Evolutionary conservation across 345 rosid species (phyloP).

Genomic region (Eucalyptus grandis): DNA sequence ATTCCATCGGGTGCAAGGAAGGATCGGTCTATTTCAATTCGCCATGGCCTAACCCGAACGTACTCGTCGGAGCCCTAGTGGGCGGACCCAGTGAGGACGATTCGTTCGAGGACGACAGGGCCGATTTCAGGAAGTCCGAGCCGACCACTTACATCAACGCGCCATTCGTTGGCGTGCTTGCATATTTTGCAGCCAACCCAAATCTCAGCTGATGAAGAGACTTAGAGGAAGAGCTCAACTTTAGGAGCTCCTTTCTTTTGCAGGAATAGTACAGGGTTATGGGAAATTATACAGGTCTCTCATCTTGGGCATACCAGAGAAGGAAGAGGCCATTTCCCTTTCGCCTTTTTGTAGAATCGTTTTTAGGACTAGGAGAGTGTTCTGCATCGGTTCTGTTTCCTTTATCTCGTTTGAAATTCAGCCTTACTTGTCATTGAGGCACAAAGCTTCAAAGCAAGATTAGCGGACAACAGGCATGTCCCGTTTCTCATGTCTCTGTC

Average conservation of each 20-base stretch:
- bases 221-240: neutral
- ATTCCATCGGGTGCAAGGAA: slow-evolving; percentile 52
- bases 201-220: slow-evolving; percentile 1
- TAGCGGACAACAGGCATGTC: neutral
- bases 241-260: neutral
- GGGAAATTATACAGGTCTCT: slow-evolving; percentile 31
- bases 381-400: neutral
- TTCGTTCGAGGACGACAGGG: slow-evolving; percentile 47
- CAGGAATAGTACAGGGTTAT: slow-evolving; percentile 17
- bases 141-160: slow-evolving; percentile 96
- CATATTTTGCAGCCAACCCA: slow-evolving; percentile 83
- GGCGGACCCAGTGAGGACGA: slow-evolving; percentile 90
- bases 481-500: neutral
- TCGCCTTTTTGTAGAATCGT: neutral
- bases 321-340: slow-evolving; percentile 5
- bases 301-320: slow-evolving; percentile 13
- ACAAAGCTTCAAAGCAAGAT: neutral
- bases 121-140: slow-evolving; percentile 71
- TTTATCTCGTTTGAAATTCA: slow-evolving; percentile 1
- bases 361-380: neutral
- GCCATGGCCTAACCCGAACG: slow-evolving; percentile 58
- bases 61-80: slow-evolving; percentile 68
- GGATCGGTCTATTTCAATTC: slow-evolving; percentile 69
- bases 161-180: slow-evolving; percentile 90
- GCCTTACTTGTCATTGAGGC: slow-evolving; percentile 24